Evolutionary conservation across 164 flowering plant species (phyloP), one percentile per base, ranked within the genome.

Genomic region (Vitis rotundifolia): DNA sequence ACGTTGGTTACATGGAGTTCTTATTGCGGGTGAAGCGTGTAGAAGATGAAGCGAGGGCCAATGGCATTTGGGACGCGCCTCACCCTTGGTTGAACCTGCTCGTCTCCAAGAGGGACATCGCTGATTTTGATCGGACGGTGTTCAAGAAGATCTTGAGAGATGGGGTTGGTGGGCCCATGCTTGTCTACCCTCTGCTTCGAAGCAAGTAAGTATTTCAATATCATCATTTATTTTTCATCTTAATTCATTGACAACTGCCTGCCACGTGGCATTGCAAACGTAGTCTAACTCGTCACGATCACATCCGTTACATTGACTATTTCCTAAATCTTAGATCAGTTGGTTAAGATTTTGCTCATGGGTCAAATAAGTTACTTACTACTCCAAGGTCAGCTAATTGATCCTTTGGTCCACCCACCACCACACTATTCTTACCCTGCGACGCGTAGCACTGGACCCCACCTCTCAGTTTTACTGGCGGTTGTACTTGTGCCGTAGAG

Each of bases 61-160:
- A 63, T 47, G 97, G 98, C 3, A 81, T 77, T 0, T 92, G 97
- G 98, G 87, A 88, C 57, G 74, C 90, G 13, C 94, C 98, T 7
- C 98, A 94, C 81, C 98, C 97, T 7, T 94, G 98, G 97, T 69
- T 94, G 29, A 94, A 94, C 75, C 37, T 94, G 29, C 81, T 92
- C 72, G 83, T 94, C 1, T 84, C 97, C 1, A 85, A 83, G 62
- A 31, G 63, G 0, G 80, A 88, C 79, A 86, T 94, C 13, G 76
- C 60, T 2, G 83, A 78, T 15, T 92, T 94, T 31, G 87, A 92
- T 74, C 88, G 84, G 2, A 6, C 59, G 73, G 87, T 94, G 16
- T 88, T 94, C 68, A 85, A 92, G 78, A 66, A 61, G 29, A 75
- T 88, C 26, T 74, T 94, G 50, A 85, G 71, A 57, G 76, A 79